Conservation (phyloP, 2,329 filamentous ascomycete species). For the Penicillium palitans region DNA sequence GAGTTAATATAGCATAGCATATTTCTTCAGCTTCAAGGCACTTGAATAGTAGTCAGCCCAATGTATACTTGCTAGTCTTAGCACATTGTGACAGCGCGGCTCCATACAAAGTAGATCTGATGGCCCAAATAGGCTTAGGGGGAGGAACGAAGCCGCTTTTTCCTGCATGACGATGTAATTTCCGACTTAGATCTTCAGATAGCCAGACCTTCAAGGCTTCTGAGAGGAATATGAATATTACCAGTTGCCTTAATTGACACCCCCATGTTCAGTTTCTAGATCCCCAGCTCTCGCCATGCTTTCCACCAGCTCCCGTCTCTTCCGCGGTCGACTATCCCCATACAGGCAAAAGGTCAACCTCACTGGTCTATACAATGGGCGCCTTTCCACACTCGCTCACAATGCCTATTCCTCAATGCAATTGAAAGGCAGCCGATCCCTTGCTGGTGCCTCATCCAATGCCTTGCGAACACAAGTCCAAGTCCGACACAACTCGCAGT, state of each 20-base stretch:
- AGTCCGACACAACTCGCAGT: conserved; percentile 10
- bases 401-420: background rate
- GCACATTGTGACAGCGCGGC: background rate
- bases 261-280: background rate
- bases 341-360: conserved; percentile 5
- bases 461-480: background rate
- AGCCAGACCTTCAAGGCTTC: background rate
- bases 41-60: background rate
- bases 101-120: conserved; percentile 1
- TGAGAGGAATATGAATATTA: conserved; percentile 13
- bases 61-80: background rate
- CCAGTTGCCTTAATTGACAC: background rate
- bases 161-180: conserved; percentile 7
- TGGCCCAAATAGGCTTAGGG: conserved; percentile 17
- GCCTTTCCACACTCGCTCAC: conserved; percentile 6
- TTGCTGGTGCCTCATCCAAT: background rate
- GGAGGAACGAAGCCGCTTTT: conserved; percentile 8
- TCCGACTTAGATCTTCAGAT: background rate
- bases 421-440: background rate
- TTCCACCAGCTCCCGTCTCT: conserved; percentile 10
- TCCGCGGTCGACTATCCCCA: conserved; percentile 14
- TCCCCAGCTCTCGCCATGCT: conserved; percentile 3
- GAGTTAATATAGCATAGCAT: too few relatives aligned
- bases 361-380: conserved; percentile 6
- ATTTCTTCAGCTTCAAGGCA: background rate